phyloP scores from a whole-genome alignment of 192 early-diverging fungal species.

The Coemansia sp. region DNA sequence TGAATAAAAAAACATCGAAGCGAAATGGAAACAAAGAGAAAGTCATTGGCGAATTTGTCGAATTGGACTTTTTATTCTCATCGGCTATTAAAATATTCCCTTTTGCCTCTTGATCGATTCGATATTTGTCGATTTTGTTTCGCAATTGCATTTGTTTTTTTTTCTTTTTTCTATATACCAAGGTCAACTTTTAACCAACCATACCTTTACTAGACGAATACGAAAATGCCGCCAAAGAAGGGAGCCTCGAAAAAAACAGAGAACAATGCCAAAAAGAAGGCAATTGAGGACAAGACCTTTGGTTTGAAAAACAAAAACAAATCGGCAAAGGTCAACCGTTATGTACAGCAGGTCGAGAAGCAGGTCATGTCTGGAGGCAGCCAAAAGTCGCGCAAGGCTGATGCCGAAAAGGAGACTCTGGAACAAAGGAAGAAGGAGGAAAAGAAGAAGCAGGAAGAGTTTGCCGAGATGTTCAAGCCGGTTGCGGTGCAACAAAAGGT shows the following conservation, averaged over 20 bases:
- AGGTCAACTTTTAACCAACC: no score
- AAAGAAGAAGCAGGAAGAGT: slow-evolving; percentile 86
- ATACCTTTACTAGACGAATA: background rate
- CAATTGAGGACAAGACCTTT: slow-evolving; percentile 96
- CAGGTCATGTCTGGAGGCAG: slow-evolving; percentile 71
- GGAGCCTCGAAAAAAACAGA: slow-evolving; percentile 59
- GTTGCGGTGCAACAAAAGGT: slow-evolving; percentile 85
- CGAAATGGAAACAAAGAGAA: no score
- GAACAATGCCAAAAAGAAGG: slow-evolving; percentile 74
- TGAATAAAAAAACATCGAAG: no score
- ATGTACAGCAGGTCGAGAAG: slow-evolving; percentile 87
- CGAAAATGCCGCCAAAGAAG: slow-evolving; percentile 79
- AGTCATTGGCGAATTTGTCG: no score
- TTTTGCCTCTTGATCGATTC: no score
- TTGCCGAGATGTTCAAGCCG: slow-evolving; percentile 89
- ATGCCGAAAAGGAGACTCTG: slow-evolving; percentile 59
- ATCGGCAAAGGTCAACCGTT: slow-evolving; percentile 85
- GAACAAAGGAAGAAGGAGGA: slow-evolving; percentile 75
- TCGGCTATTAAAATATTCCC: no score
- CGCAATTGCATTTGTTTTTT: no score
- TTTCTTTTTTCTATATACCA: no score
- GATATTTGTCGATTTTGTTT: no score
- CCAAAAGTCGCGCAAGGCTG: slow-evolving; percentile 54
- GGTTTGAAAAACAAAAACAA: slow-evolving; percentile 99
- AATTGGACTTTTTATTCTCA: no score